Evolutionary conservation across 352 stramenopile species (phyloP).

Genomic region (Globisporangium megalacanthum): DNA sequence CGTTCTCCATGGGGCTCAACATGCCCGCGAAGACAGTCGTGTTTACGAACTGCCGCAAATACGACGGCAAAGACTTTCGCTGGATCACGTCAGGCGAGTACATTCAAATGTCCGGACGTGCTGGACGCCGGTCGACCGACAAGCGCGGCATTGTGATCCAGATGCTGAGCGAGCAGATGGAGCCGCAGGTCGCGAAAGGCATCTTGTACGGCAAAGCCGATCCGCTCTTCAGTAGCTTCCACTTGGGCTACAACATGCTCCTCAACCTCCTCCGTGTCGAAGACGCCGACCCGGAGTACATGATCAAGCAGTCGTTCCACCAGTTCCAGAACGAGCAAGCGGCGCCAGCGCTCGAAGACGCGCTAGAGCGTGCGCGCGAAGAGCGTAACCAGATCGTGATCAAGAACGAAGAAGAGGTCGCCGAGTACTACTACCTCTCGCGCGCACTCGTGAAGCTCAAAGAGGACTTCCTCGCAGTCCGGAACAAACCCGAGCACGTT

Average conservation of each 20-base stretch:
- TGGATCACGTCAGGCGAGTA: constrained; percentile 96
- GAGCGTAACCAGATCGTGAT: constrained; percentile 87
- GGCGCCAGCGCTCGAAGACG: constrained; percentile 69
- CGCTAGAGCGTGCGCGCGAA: constrained; percentile 70
- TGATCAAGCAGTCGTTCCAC: constrained; percentile 98
- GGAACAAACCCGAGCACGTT: constrained; percentile 90
- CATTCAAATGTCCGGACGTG: constrained; percentile 95
- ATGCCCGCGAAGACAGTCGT: constrained; percentile 99
- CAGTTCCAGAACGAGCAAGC: constrained; percentile 90
- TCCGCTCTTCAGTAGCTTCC: constrained; percentile 87
- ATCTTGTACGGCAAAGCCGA: constrained; percentile 86
- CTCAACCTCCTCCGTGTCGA: constrained; percentile 99
- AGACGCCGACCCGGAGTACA: constrained; percentile 95
- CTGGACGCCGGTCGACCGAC: constrained; percentile 97
- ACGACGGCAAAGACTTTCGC: constrained; percentile 93
- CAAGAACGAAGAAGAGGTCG: constrained; percentile 86
- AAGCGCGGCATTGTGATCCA: constrained; percentile 97
- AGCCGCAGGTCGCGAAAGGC: constrained; percentile 94
- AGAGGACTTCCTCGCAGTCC: constrained; percentile 89
- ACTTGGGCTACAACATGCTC: constrained; percentile 99
- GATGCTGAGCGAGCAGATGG: constrained; percentile 99
- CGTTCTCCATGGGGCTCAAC: constrained; percentile 98
- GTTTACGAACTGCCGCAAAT: constrained; percentile 97
- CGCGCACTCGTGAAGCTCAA: constrained; percentile 90
- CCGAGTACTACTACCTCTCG: constrained; percentile 88